Base-by-base conservation (phyloP, 495 filamentous ascomycete species). In the Opeltia flavorubescens region DNA sequence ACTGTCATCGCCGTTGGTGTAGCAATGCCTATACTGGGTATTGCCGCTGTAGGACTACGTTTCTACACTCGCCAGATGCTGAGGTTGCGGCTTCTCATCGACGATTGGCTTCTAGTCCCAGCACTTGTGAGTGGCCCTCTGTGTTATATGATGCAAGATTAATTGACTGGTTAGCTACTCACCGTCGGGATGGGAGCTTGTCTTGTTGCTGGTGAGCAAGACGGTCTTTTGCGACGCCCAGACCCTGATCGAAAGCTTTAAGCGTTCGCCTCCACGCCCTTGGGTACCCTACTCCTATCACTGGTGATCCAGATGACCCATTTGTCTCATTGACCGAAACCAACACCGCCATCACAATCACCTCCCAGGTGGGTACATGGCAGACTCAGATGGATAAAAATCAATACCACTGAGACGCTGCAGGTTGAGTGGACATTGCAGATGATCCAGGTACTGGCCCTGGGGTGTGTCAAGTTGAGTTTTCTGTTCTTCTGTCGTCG, bases 401-500 rank as follows among this genome's bases (percentile, higher is more conserved):
- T n/a, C n/a, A n/a, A n/a, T n/a, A n/a, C n/a, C n/a, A n/a, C n/a
- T n/a, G n/a, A n/a, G 30, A 4, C 5, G 6, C 15, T 34, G 13
- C 20, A 48, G 46, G 26, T 43, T 8, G 46, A 48, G 18, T 48
- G 34, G 8, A 24, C 31, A 3, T 28, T 43, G 17, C 46, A 44
- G 15, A 23, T 48, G 21, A n/a, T 48, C 9, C 46, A 48, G 25
- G 23, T 43, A 9, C 3, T 24, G 12, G 21, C 24, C 7, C 46
- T 48, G 26, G 46, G 46, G 11, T 48, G 34, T 33, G 39, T 48
- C 36, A 48, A 48, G 21, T 18, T 43, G 11, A 48, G 46, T 24
- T 44, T 48, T 24, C 18, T 48, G 6, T 27, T 48, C 38, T 48
- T 48, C 23, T 48, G 43, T 29, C 46, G 46, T 15, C 46, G 46